Conservation (phyloP, 768 basidiomycete species). For the Polyporus arcularius region DNA sequence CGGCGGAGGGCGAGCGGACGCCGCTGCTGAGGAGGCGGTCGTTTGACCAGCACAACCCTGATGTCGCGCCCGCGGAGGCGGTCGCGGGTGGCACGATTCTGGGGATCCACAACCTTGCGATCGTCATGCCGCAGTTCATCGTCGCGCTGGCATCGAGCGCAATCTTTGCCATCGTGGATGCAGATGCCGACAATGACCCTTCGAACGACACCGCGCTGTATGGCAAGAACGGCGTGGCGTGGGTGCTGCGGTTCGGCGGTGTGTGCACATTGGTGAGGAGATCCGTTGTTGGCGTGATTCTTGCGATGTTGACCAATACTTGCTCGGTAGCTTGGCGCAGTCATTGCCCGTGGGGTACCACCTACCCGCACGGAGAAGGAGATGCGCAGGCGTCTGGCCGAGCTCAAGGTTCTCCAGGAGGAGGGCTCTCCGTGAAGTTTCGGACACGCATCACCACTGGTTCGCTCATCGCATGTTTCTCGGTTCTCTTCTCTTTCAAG, state of each 20-base stretch:
- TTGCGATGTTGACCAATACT: not conserved
- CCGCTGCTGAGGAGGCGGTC: slow-evolving; percentile 66
- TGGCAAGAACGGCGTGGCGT: slow-evolving; percentile 89
- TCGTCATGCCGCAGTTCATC: slow-evolving; percentile 93
- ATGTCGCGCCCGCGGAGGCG: slow-evolving; percentile 42
- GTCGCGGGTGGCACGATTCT: slow-evolving; percentile 88
- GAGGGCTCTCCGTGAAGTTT: slow-evolving; percentile 41
- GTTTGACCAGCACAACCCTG: slow-evolving; percentile 47
- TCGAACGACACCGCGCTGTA: slow-evolving; percentile 58
- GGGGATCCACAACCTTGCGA: slow-evolving; percentile 93
- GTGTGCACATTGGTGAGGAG: slow-evolving; percentile 66
- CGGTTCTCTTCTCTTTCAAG: not conserved
- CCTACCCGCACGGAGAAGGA: slow-evolving; percentile 91
- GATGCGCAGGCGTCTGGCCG: slow-evolving; percentile 78
- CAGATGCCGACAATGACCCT: slow-evolving; percentile 44
- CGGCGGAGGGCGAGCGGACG: slow-evolving; percentile 33
- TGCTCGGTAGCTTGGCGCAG: slow-evolving; percentile 58
- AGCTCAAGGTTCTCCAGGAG: slow-evolving; percentile 75
- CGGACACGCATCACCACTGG: not conserved
- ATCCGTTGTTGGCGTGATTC: not conserved
- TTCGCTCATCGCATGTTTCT: not conserved
- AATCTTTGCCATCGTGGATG: slow-evolving; percentile 84
- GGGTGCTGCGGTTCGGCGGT: slow-evolving; percentile 93
- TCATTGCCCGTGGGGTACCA: slow-evolving; percentile 78
- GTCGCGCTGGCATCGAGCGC: slow-evolving; percentile 84